Evolutionary conservation across 225 moss, liverwort and hornwort species (phyloP), one percentile per base, ranked within the genome.

Genomic region (Straminergon stramineum): DNA sequence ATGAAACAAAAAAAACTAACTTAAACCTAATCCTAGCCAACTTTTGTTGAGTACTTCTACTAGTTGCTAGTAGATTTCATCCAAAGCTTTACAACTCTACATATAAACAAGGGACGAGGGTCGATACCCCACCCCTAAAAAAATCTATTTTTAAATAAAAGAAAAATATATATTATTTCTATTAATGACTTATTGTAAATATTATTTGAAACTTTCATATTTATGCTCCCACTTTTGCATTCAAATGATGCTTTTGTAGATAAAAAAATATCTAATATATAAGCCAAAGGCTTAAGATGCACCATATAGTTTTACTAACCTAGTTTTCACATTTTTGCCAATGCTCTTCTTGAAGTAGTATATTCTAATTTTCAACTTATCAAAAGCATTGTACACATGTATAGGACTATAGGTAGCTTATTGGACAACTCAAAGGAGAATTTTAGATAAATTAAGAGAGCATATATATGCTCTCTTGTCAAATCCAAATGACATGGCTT

Each of bases 261-360:
- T 68, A 6, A 11, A 21, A 21, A 37, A 12, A 37, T 37, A 37
- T 21, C 4, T n/a, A 68, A 21, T n/a, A n/a, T 21, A 2, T 19
- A 3, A 11, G 20, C 6, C 0, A 11, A 7, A 68, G 6, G 2
- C 21, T 68, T 11, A 37, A 68, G 37, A 68, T 68, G 68, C 12
- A 68, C 11, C 0, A 6, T 37, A 37, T 20, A 68, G 2, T 37
- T 37, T 67, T 68, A n/a, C 0, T 68, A 2, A 21, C 1, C 0
- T 37, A 37, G 6, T 68, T 68, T 21, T 68, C 35, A 37, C 1
- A 9, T 65, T 66, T 66, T 10, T 5, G 18, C 0, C 1, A 2
- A 66, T 66, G 18, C 9, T 14, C 15, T n/a, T n/a, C 15, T 9
- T 9, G 34, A 66, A 3, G 34, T 34, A 66, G 18, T 5, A 66